Evolutionary conservation across 805 yeast genomes (phyloP), one percentile per base, ranked within the genome.

Genomic region (Candida montana): DNA sequence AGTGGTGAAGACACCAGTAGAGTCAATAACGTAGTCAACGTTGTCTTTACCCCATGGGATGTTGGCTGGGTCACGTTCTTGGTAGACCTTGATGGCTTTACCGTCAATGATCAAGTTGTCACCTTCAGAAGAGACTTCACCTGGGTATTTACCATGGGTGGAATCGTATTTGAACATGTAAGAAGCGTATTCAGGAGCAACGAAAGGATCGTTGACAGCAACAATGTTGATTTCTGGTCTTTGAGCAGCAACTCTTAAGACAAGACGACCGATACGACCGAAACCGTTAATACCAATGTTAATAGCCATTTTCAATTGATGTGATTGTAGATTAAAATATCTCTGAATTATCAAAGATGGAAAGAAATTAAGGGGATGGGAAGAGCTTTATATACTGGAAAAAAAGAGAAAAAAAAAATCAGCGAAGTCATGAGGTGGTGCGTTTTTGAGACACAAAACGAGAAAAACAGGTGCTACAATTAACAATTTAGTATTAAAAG

Each of bases 131-230:
- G 69, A 52, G 42, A 79, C 83, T 56, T 70, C 75, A 62, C 84
- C 84, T 23, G 64, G 55, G 77, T 64, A 79, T 58, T 64, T 65
- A 61, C 84, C 83, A 69, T 79, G 86, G 45, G 83, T 79, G 48
- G 84, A 78, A 61, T 79, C 86, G 68, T 79, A 79, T 69, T 79
- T 79, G 77, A 79, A 79, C 81, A 78, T 75, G 74, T 79, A 79
- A 45, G 83, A 75, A 56, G 86, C 84, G 62, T 79, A 79, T 52
- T 78, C 84, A 46, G 77, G 70, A 47, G 76, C 72, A 64, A 79
- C 78, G 70, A 77, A 78, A 37, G 86, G 86, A 65, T 79, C 83
- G 61, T 79, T 79, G 71, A 79, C 63, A 51, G 83, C 84, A 48
- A 79, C 81, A 50, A 79, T 77, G 49, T 74, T 70, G 59, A 78